A percentile compares a stretch with the other conserved stretches of the same genome.
phyloP scores from a whole-genome alignment of 2,329 filamentous ascomycete genomes.

The Colletotrichum brevisporum region DNA sequence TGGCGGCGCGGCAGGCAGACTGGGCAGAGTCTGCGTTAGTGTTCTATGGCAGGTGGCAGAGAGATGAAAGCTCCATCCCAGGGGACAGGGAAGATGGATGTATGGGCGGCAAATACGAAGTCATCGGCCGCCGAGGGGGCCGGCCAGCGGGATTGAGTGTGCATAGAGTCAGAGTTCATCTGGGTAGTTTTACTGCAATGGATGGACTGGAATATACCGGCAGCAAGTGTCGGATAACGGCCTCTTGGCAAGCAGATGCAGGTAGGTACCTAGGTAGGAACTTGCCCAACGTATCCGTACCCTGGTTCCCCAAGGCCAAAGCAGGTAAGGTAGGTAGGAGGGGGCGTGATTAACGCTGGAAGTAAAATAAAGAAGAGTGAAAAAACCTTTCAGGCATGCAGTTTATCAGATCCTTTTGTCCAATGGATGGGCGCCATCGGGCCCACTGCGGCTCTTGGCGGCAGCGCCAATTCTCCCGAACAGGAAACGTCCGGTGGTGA shows the following conservation, averaged over 20 bases:
- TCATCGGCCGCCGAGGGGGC: conserved; percentile 26
- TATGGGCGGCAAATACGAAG: conserved; percentile 24
- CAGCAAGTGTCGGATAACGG: conserved; percentile 9
- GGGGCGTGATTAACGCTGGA: neutral
- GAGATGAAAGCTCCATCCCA: too few species aligned
- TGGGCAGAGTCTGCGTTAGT: too few species aligned
- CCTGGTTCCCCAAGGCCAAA: too few species aligned
- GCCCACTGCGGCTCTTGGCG: conserved; percentile 27
- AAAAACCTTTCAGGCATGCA: conserved; percentile 16
- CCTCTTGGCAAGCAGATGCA: conserved; percentile 13
- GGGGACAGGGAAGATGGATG: too few species aligned
- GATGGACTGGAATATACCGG: neutral
- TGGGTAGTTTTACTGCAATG: neutral
- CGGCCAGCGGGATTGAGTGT: neutral
- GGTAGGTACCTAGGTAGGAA: neutral
- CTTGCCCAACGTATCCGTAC: too few species aligned
- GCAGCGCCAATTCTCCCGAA: conserved; percentile 23
- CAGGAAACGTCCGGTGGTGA: conserved; percentile 24
- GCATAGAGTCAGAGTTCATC: too few species aligned
- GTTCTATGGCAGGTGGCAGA: too few species aligned
- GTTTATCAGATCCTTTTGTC: conserved; percentile 33
- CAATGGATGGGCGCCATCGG: conserved; percentile 11
- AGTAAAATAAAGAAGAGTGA: conserved; percentile 1
- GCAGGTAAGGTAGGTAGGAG: too few species aligned
- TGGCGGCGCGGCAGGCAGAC: neutral